Percentiles rank a stretch among this genome's conserved stretches.
These are phyloP conservation scores for Rhododendron molle DNA, from an alignment of 148 eudicot genomes.

Conservation along the genomic window DNA sequence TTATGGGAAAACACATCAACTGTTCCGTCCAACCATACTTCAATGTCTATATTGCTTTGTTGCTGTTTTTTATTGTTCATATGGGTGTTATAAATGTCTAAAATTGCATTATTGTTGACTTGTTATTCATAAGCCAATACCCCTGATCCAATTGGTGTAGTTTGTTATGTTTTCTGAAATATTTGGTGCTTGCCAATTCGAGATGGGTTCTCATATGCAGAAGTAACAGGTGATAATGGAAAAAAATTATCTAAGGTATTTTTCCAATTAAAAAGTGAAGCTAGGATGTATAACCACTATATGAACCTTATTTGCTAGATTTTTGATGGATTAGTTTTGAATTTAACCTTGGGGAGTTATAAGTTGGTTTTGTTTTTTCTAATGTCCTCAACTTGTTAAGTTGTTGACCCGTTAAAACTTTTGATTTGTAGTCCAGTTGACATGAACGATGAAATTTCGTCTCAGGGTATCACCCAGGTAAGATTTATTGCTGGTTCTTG, in stretches of 20 bases:
- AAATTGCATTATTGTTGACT: neutral
- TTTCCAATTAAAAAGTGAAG: neutral
- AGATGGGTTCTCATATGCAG: neutral
- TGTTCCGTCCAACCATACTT: neutral
- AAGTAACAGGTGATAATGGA: neutral
- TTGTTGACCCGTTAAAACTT: constrained; percentile 1
- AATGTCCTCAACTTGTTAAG: neutral
- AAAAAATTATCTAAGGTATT: neutral
- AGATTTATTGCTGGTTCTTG: neutral
- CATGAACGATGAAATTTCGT: constrained; percentile 68
- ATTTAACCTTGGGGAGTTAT: neutral
- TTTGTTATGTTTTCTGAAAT: neutral
- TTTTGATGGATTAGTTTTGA: neutral
- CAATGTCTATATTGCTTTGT: neutral
- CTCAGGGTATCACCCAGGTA: constrained; percentile 68
- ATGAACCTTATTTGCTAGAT: neutral
- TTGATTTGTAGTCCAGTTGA: constrained; percentile 83
- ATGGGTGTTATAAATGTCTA: neutral
- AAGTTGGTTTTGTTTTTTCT: neutral
- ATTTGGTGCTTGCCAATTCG: neutral
- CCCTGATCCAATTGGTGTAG: neutral
- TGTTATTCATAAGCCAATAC: neutral
- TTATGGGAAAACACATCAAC: neutral
- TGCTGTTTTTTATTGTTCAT: neutral
- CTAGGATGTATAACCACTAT: neutral